Conservation (phyloP, 2,329 filamentous ascomycete genomes). For the Penicillium palitans region DNA sequence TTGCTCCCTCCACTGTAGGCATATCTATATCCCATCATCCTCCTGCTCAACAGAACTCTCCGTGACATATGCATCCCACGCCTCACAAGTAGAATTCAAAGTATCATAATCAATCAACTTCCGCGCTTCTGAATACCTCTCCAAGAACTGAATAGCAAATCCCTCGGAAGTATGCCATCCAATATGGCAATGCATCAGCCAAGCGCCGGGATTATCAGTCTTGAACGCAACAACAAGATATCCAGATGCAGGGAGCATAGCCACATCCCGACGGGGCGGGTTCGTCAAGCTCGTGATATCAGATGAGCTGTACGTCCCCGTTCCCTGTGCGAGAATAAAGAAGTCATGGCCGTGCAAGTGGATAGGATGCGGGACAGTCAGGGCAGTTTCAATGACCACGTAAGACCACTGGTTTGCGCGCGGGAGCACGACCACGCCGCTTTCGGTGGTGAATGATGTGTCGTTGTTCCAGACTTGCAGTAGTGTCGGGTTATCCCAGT, state of each 20-base stretch:
- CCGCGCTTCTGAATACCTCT: background rate
- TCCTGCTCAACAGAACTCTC: background rate
- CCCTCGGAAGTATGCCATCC: constrained; percentile 33
- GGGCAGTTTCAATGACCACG: background rate
- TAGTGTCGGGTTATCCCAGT: background rate
- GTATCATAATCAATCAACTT: background rate
- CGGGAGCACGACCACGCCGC: background rate
- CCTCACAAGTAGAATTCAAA: background rate
- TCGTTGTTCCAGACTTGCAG: background rate
- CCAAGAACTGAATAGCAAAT: constrained; percentile 21
- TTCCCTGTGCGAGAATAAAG: background rate
- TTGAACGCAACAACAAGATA: constrained; percentile 47
- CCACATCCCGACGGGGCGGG: background rate
- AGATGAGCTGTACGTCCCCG: background rate
- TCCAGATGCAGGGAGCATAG: background rate
- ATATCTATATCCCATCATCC: background rate
- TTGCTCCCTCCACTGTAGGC: background rate
- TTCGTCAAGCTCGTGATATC: background rate
- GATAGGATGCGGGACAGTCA: background rate
- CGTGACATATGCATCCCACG: background rate
- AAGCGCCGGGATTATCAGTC: constrained; percentile 54
- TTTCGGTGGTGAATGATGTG: background rate
- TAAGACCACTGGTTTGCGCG: background rate
- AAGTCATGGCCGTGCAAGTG: background rate
- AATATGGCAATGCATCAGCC: constrained; percentile 41